Conservation (phyloP, 495 filamentous ascomycete genomes). For the Evernia prunastri region DNA sequence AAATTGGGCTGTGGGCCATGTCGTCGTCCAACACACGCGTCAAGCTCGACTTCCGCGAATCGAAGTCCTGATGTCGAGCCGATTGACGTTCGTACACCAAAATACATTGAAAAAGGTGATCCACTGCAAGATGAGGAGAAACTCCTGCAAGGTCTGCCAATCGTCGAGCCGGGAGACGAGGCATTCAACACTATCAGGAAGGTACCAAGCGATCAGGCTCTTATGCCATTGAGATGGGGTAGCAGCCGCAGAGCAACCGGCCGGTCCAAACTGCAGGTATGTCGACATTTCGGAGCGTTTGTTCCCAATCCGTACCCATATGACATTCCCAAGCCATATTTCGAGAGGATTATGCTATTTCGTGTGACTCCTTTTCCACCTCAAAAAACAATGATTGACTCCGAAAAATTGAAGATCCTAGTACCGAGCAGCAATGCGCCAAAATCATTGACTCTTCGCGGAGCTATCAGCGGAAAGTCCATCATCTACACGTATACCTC, state of each 20-base stretch:
- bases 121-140: conserved; percentile 17
- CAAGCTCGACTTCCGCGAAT: not conserved
- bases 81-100: not conserved
- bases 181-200: conserved; percentile 14
- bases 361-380: not conserved
- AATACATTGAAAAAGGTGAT: conserved; percentile 7
- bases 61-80: not conserved
- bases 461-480: conserved; percentile 9
- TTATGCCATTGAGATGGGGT: conserved; percentile 19
- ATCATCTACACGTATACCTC: conserved; percentile 15
- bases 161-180: conserved; percentile 4
- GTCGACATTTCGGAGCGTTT: not conserved
- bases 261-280: conserved; percentile 13
- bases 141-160: conserved; percentile 14
- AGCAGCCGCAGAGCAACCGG: conserved; percentile 13
- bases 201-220: conserved; percentile 20
- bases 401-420: not conserved
- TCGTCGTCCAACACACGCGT: not conserved
- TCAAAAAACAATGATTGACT: not conserved
- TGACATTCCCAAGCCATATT: too few relatives aligned
- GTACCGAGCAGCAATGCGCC: conserved; percentile 10
- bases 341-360: not conserved
- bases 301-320: not conserved
- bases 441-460: not conserved
- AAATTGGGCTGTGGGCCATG: not conserved